Percentiles rank a stretch among this genome's conserved stretches.
These are phyloP conservation scores for Nemania bipapillata DNA, from an alignment of 2,329 filamentous ascomycete genomes.

Conservation along the genomic window DNA sequence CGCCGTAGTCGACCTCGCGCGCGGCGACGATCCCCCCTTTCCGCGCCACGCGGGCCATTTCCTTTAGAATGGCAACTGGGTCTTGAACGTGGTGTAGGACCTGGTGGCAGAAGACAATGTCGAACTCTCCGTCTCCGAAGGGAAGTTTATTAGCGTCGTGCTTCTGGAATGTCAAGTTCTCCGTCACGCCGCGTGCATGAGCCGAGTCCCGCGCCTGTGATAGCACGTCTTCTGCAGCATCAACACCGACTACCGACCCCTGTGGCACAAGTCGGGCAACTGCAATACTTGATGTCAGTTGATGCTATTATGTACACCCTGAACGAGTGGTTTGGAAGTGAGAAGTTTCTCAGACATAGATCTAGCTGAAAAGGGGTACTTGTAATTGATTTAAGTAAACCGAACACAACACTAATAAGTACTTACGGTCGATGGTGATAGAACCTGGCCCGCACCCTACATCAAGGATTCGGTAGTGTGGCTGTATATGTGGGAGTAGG, in stretches of 20 bases:
- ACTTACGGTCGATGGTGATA: slow-evolving; percentile 53
- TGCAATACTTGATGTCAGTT: background rate
- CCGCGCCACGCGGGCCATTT: slow-evolving; percentile 65
- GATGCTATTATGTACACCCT: background rate
- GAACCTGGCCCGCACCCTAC: slow-evolving; percentile 58
- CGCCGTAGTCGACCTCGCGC: slow-evolving; percentile 42
- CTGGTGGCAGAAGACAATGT: slow-evolving; percentile 69
- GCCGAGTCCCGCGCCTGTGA: slow-evolving; percentile 34
- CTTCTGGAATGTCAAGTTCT: slow-evolving; percentile 43
- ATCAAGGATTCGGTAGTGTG: slow-evolving; percentile 53
- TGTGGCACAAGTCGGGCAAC: slow-evolving; percentile 54
- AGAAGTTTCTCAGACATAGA: background rate
- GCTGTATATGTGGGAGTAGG: slow-evolving; percentile 53
- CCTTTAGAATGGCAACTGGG: slow-evolving; percentile 61
- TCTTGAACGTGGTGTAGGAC: slow-evolving; percentile 66
- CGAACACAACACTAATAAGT: background rate
- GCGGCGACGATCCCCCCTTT: slow-evolving; percentile 62
- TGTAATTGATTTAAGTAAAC: background rate
- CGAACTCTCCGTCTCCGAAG: slow-evolving; percentile 63
- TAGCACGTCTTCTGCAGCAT: slow-evolving; percentile 35
- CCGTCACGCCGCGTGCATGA: slow-evolving; percentile 26
- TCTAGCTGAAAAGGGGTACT: background rate
- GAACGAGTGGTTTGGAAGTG: background rate
- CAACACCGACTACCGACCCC: slow-evolving; percentile 54
- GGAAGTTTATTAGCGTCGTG: slow-evolving; percentile 45